Conservation (phyloP, 169 alveolate species). For the Eimeria sp. region DNA sequence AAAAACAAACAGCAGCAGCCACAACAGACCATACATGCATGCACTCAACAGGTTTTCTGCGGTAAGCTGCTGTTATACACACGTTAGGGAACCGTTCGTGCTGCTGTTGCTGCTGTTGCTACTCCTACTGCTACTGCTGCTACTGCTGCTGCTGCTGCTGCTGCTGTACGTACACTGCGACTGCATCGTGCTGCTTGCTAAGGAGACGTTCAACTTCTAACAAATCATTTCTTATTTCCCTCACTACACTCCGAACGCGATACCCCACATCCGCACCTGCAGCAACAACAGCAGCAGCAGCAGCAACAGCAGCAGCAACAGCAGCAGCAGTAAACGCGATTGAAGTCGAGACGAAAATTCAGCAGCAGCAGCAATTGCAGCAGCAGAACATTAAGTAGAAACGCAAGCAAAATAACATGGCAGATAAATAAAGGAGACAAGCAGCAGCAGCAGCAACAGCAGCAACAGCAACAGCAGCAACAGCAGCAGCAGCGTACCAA, state of each 20-base stretch:
- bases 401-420: background rate
- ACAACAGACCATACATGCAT: background rate
- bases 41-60: background rate
- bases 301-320: background rate
- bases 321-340: background rate
- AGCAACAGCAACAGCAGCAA: no score
- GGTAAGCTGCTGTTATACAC: background rate
- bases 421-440: background rate
- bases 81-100: background rate
- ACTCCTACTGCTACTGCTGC: background rate
- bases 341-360: background rate
- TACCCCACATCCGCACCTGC: conserved; percentile 64
- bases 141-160: conserved; percentile 22
- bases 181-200: conserved; percentile 70
- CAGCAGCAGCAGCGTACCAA: no score
- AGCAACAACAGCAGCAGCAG: conserved; percentile 28
- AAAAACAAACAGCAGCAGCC: background rate
- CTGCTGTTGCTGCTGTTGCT: background rate
- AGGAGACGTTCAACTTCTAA: conserved; percentile 73
- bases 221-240: background rate
- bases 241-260: conserved; percentile 63
- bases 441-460: conserved; percentile 15
- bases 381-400: background rate
- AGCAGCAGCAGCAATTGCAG: background rate
- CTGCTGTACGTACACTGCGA: conserved; percentile 66